Conservation (phyloP, 805 yeast genomes). For the Kurtzmaniella cleridarum region DNA sequence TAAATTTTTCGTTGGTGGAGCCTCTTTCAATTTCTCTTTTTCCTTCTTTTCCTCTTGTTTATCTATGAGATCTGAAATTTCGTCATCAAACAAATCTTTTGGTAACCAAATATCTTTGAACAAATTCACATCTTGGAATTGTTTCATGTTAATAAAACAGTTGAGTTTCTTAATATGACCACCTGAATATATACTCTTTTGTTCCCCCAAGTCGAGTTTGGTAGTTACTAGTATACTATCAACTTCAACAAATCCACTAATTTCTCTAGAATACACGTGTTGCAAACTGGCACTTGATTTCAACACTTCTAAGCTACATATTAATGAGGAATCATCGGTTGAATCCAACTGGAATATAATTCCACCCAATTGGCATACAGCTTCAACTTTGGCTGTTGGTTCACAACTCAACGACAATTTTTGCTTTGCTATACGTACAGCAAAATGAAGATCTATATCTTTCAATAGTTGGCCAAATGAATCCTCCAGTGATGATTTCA, state of each 20-base stretch:
- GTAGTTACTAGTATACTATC: slow-evolving; percentile 44
- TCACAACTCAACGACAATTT: slow-evolving; percentile 78
- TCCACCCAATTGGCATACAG: slow-evolving; percentile 69
- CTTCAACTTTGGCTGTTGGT: slow-evolving; percentile 90
- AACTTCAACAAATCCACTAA: slow-evolving; percentile 62
- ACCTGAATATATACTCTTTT: slow-evolving; percentile 41
- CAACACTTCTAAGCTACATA: slow-evolving; percentile 45
- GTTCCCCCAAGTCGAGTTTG: slow-evolving; percentile 40
- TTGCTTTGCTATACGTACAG: slow-evolving; percentile 67
- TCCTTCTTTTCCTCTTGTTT: not conserved
- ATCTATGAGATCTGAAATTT: not conserved
- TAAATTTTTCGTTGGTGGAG: slow-evolving; percentile 26
- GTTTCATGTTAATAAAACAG: slow-evolving; percentile 71
- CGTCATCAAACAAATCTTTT: slow-evolving; percentile 22
- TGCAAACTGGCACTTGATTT: slow-evolving; percentile 68
- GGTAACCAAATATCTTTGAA: slow-evolving; percentile 84
- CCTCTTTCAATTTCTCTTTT: not conserved
- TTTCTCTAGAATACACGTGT: slow-evolving; percentile 86
- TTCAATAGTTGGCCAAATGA: slow-evolving; percentile 38
- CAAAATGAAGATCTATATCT: slow-evolving; percentile 56
- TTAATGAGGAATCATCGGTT: slow-evolving; percentile 33
- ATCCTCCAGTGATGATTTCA: not conserved
- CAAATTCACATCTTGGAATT: slow-evolving; percentile 77
- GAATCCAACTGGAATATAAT: slow-evolving; percentile 56
- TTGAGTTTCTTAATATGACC: slow-evolving; percentile 50